A percentile compares a stretch with the other conserved stretches of the same genome.
These are phyloP conservation scores for barley (Hordeum vulgare) DNA, from an alignment of 176 grass and related monocot species.

Conservation along the genomic window DNA sequence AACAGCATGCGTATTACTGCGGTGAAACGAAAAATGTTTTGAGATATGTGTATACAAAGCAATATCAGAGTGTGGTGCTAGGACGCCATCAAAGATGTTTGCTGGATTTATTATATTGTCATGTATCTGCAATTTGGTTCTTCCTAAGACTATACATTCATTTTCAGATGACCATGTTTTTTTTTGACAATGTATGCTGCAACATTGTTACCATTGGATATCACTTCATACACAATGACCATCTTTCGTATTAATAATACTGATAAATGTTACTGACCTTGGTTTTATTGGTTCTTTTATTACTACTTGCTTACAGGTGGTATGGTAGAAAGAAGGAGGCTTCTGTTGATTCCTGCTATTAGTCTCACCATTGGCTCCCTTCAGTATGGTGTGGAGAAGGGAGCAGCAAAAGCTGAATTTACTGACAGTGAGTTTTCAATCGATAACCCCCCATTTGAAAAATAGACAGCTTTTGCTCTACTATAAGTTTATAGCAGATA, in stretches of 20 bases:
- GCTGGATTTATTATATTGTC: not conserved
- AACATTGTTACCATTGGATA: not conserved
- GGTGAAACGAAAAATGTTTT: not conserved
- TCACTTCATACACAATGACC: not conserved
- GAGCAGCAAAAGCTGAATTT: constrained; percentile 57
- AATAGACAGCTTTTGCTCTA: not conserved
- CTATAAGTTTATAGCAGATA: not conserved
- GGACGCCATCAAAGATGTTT: not conserved
- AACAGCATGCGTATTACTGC: not conserved
- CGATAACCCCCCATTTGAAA: not conserved
- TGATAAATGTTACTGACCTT: not conserved
- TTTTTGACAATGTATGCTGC: not conserved
- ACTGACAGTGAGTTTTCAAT: constrained; percentile 70
- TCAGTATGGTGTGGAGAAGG: constrained; percentile 32
- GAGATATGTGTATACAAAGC: not conserved
- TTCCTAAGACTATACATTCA: not conserved
- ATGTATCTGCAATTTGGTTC: not conserved
- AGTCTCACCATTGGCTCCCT: constrained; percentile 37
- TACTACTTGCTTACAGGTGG: constrained; percentile 32
- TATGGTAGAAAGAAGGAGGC: constrained; percentile 43
- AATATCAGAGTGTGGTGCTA: not conserved
- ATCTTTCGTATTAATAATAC: not conserved
- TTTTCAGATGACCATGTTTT: not conserved
- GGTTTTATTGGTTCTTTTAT: not conserved
- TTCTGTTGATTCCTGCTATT: constrained; percentile 56